These are phyloP conservation scores for Pestalotiopsis fici DNA, from an alignment of 2,329 filamentous ascomycete genomes.

Conservation along the genomic window DNA sequence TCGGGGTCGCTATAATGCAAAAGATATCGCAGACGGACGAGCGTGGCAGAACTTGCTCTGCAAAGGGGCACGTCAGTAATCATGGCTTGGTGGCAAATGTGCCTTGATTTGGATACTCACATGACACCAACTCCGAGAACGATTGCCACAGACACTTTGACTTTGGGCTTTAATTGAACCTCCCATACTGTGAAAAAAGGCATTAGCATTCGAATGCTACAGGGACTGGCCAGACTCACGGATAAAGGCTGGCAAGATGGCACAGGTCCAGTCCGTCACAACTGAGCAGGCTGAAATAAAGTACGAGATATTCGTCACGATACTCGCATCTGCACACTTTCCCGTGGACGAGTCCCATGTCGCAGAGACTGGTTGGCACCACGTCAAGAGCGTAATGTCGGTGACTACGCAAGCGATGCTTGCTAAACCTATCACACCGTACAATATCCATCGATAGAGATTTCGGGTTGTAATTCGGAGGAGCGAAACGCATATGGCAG, in stretches of 20 bases:
- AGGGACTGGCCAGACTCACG: background rate
- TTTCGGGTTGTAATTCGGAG: background rate
- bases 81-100: background rate
- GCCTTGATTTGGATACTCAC: background rate
- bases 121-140: background rate
- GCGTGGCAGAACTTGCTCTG: background rate
- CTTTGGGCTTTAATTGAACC: background rate
- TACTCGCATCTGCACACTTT: background rate
- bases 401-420: background rate
- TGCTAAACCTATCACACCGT: background rate
- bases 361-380: background rate
- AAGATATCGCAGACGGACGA: conserved; percentile 1
- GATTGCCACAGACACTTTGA: background rate
- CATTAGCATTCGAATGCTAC: background rate
- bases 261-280: conserved; percentile 1
- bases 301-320: background rate
- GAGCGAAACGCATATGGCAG: background rate
- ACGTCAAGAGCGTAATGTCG: background rate
- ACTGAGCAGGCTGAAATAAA: background rate
- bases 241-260: background rate
- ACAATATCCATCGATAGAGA: background rate
- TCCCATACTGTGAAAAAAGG: background rate
- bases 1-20: background rate
- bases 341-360: background rate
- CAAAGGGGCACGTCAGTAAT: background rate